phyloP scores from a whole-genome alignment of 345 rosid genomes.

The Eutrema yunnanense region DNA sequence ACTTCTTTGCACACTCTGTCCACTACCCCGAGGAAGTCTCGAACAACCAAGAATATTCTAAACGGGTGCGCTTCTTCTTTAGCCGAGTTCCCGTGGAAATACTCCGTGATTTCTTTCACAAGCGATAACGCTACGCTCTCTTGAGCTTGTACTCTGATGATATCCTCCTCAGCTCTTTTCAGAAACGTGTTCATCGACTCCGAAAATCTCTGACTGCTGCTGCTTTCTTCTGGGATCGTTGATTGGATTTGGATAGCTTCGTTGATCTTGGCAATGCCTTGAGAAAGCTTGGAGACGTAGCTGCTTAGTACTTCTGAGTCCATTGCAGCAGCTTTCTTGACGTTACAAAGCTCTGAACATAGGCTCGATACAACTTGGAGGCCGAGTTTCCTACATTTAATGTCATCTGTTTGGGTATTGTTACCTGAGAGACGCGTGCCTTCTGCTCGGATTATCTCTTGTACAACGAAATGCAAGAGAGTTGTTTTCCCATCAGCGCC shows the following conservation, averaged over 20 bases:
- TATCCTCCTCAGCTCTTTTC: conserved; percentile 71
- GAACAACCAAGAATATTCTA: conserved; percentile 93
- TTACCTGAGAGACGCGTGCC: conserved; percentile 72
- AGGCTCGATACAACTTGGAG: conserved; percentile 90
- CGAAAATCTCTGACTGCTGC: conserved; percentile 40
- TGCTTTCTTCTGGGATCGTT: conserved; percentile 33
- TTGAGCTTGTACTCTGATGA: conserved; percentile 79
- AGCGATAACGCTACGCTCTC: conserved; percentile 83
- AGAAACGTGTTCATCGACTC: conserved; percentile 68
- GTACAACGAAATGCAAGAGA: conserved; percentile 93
- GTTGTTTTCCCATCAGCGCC: conserved; percentile 97
- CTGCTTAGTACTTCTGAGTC: conserved; percentile 83
- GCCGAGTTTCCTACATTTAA: conserved; percentile 77
- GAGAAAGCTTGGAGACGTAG: conserved; percentile 78
- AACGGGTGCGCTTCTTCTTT: conserved; percentile 99
- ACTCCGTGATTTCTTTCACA: conserved; percentile 94
- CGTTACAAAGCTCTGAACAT: conserved; percentile 65
- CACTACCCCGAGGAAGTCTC: conserved; percentile 79
- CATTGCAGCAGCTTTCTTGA: conserved; percentile 97
- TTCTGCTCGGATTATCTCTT: conserved; percentile 90
- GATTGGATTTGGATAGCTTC: conserved; percentile 44
- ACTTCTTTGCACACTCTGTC: conserved; percentile 97
- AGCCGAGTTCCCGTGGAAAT: conserved; percentile 98
- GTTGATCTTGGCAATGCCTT: conserved; percentile 54
- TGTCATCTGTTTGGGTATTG: conserved; percentile 55